These are phyloP conservation scores for Grifola frondosa DNA, from an alignment of 1,284 basidiomycete species.

Conservation along the genomic window DNA sequence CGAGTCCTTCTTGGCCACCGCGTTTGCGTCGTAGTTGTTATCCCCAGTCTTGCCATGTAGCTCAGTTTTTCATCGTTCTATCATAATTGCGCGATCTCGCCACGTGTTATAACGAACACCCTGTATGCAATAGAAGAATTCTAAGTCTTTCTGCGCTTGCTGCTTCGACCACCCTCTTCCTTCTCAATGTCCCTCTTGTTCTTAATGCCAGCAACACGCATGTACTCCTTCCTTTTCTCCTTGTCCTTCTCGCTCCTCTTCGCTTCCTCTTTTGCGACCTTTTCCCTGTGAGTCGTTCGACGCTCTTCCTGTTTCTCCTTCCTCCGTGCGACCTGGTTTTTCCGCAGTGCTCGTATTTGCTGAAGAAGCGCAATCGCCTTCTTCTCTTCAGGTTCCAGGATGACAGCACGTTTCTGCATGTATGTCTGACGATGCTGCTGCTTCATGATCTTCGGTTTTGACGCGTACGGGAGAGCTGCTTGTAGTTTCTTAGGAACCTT, in stretches of 20 bases:
- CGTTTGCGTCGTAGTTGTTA: conserved; percentile 47
- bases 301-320: conserved; percentile 84
- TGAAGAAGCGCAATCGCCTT: conserved; percentile 91
- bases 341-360: conserved; percentile 90
- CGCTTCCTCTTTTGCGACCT: conserved; percentile 68
- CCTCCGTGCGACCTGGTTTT: conserved; percentile 79
- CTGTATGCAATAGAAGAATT: too few species aligned
- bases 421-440: conserved; percentile 79
- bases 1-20: conserved; percentile 63
- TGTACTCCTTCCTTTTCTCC: conserved; percentile 78
- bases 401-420: conserved; percentile 89
- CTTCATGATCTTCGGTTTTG: conserved; percentile 86
- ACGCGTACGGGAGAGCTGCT: conserved; percentile 86
- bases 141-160: conserved; percentile 43
- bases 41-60: too few species aligned
- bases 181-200: conserved; percentile 61
- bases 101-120: too few species aligned
- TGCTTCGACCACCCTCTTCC: conserved; percentile 50
- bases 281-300: conserved; percentile 63
- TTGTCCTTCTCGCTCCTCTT: conserved; percentile 71
- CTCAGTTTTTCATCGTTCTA: too few species aligned
- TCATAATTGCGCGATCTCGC: too few species aligned
- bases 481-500: conserved; percentile 89
- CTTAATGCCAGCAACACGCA: conserved; percentile 75
- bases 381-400: conserved; percentile 94